Evolutionary conservation across 371 early-diverging fungal species (phyloP), one percentile per base, ranked within the genome.

Genomic region (Lichtheimia ornata): DNA sequence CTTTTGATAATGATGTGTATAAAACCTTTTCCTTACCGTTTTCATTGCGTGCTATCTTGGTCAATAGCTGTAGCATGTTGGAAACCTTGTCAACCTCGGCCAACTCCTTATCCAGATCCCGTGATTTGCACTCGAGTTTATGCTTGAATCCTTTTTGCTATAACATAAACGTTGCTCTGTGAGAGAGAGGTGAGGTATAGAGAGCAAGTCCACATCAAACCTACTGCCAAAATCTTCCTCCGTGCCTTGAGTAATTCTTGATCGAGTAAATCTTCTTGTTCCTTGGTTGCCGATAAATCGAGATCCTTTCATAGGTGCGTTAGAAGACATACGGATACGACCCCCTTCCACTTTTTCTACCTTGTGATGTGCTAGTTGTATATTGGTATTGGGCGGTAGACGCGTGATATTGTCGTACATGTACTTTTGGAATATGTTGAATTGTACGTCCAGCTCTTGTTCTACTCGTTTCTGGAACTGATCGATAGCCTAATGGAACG

Each of bases 391-490:
- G 7, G 14, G 15, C 3, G 56, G 61, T 43, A 66, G 20, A 18
- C 24, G 22, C 24, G 62, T 22, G 20, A 66, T 62, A 57, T 62
- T 14, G 14, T 66, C 67, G 11, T 53, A 62, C 3, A 66, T 24
- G 40, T 66, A 66, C 30, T 59, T 18, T 54, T 61, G 50, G n/a
- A 62, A 66, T 7, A 44, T 40, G 24, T 58, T 62, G 53, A 66
- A 66, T 7, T 49, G 25, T 47, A 49, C n/a, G 50, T 66, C 67
- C 15, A 66, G 15, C 6, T 42, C 30, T 27, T 59, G n/a, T 30
- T 66, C 62, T 11, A 66, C 35, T 25, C 62, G 22, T 14, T 43
- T 22, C 40, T 66, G 61, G 13, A 66, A 57, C 17, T 18, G 41
- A 12, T 22, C n/a, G 11, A 64, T 41, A 50, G 50, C 55, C 65